Percentiles rank a stretch among this genome's conserved stretches.
These are phyloP conservation scores for Leccinum subtestaceum DNA, from an alignment of 768 basidiomycete genomes.

Conservation along the genomic window DNA sequence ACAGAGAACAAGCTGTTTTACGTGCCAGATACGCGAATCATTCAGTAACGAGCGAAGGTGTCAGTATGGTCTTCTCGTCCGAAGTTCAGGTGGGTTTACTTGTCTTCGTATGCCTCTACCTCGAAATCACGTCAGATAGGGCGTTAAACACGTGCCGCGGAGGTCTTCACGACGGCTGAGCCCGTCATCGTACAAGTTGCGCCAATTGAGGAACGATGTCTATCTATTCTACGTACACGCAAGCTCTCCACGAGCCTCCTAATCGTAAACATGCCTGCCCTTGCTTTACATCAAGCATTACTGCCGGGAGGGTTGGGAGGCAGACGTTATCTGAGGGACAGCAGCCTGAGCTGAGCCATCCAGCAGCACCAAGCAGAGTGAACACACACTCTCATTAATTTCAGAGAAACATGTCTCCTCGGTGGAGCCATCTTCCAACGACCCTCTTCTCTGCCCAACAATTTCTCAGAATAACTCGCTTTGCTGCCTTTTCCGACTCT, in stretches of 20 bases:
- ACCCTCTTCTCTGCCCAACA: slow-evolving; percentile 28
- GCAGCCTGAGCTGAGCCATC: slow-evolving; percentile 4
- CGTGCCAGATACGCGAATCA: slow-evolving; percentile 11
- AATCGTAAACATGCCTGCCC: background rate
- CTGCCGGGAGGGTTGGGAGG: background rate
- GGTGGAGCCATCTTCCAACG: slow-evolving; percentile 20
- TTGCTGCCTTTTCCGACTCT: slow-evolving; percentile 21
- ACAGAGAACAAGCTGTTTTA: slow-evolving; percentile 13
- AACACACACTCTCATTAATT: slow-evolving; percentile 25
- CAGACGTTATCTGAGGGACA: background rate
- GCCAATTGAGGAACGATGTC: slow-evolving; percentile 10
- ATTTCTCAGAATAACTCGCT: slow-evolving; percentile 26
- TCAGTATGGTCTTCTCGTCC: background rate
- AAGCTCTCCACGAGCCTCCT: slow-evolving; percentile 4
- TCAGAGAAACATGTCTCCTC: slow-evolving; percentile 27
- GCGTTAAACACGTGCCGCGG: slow-evolving; percentile 21
- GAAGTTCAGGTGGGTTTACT: background rate
- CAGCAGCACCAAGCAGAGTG: slow-evolving; percentile 13
- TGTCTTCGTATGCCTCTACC: background rate
- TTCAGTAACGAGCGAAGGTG: background rate
- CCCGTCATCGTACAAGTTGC: slow-evolving; percentile 2
- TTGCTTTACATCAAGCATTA: background rate
- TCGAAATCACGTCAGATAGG: slow-evolving; percentile 15
- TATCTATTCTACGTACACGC: slow-evolving; percentile 17
- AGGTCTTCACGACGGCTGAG: slow-evolving; percentile 5